phyloP scores from a whole-genome alignment of 148 eudicot species.

The Pharnaceum exiguum region DNA sequence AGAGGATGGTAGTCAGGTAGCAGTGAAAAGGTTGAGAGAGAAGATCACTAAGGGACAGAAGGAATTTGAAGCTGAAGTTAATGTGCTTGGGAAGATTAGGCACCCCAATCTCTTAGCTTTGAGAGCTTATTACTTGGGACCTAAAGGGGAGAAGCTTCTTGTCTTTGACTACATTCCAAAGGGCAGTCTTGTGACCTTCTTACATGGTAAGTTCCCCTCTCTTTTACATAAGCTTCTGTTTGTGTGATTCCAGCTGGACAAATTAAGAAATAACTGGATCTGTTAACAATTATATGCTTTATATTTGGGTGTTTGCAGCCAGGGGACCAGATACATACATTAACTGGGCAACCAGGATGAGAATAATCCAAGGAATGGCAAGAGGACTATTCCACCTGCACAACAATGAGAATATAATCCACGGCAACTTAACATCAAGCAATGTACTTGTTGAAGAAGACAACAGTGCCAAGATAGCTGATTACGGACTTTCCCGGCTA shows the following conservation, averaged over 20 bases:
- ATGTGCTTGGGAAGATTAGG: conserved; percentile 66
- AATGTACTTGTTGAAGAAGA: conserved; percentile 67
- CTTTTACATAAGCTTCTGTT: not conserved
- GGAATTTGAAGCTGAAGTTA: conserved; percentile 83
- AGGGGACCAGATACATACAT: conserved; percentile 50
- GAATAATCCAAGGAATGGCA: conserved; percentile 53
- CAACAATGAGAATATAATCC: conserved; percentile 58
- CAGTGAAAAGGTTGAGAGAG: conserved; percentile 79
- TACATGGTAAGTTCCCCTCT: conserved; percentile 52
- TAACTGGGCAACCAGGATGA: conserved; percentile 74
- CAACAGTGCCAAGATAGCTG: conserved; percentile 50
- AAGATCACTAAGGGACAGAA: conserved; percentile 68
- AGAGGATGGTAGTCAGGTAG: conserved; percentile 81
- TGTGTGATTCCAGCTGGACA: no score
- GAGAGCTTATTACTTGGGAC: conserved; percentile 87
- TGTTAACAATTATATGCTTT: not conserved
- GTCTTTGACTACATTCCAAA: conserved; percentile 82
- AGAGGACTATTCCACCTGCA: conserved; percentile 70
- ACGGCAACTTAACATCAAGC: conserved; percentile 85
- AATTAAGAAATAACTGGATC: not conserved
- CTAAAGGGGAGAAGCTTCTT: conserved; percentile 93
- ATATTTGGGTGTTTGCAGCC: conserved; percentile 29
- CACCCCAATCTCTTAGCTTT: conserved; percentile 82
- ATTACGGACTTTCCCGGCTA: conserved; percentile 68
- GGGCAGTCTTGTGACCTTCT: conserved; percentile 71